Evolutionary conservation across 257 asterid genomes (phyloP).

Genomic region (Echites panduratus): DNA sequence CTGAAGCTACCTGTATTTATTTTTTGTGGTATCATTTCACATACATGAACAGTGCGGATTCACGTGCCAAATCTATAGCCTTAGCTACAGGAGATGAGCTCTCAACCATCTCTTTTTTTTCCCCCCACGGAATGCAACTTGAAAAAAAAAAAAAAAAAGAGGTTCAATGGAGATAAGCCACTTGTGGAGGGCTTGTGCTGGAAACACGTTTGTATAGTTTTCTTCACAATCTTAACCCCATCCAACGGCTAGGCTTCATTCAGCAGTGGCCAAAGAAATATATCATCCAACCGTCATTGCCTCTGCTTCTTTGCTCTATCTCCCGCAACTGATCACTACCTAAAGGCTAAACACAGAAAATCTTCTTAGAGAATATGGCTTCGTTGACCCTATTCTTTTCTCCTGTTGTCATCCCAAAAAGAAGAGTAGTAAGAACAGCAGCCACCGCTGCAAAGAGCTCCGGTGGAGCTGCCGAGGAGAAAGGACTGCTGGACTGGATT

Average conservation of each 20-base stretch:
- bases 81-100: slow-evolving; percentile 24
- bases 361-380: slow-evolving; percentile 34
- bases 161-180: slow-evolving; percentile 52
- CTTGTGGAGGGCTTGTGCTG: slow-evolving; percentile 69
- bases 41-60: background rate
- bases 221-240: slow-evolving; percentile 27
- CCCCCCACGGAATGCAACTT: slow-evolving; percentile 8
- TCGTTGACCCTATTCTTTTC: slow-evolving; percentile 59
- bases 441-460: slow-evolving; percentile 68
- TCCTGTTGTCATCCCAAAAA: slow-evolving; percentile 44
- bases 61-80: slow-evolving; percentile 39
- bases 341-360: slow-evolving; percentile 2
- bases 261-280: background rate
- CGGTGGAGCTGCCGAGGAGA: slow-evolving; percentile 57
- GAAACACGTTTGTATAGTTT: slow-evolving; percentile 36
- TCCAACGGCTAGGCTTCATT: slow-evolving; percentile 14
- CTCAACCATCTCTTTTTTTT: background rate
- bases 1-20: background rate
- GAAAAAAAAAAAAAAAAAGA: background rate
- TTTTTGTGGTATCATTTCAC: background rate
- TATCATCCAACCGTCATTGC: slow-evolving; percentile 8
- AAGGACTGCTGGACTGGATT: slow-evolving; percentile 64
- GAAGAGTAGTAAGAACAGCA: slow-evolving; percentile 46
- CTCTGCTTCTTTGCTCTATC: background rate
- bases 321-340: background rate